phyloP scores from a whole-genome alignment of 148 eudicot species.

The Rhododendron mucronatum region DNA sequence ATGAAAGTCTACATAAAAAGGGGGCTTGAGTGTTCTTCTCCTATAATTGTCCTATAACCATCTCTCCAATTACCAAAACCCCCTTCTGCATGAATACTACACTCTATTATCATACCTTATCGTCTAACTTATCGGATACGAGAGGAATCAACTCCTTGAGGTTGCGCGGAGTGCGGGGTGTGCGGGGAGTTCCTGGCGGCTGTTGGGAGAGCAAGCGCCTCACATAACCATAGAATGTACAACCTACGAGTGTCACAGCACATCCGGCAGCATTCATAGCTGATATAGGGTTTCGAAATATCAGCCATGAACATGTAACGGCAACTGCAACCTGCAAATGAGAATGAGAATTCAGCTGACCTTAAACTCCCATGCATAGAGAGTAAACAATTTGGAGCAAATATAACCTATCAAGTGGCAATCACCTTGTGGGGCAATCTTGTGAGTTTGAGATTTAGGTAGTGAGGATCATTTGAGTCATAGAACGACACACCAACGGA shows the following conservation, averaged over 20 bases:
- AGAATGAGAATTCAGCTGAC: neutral
- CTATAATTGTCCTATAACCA: neutral
- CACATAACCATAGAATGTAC: conserved; percentile 91
- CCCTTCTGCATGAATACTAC: neutral
- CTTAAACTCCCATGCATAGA: no score
- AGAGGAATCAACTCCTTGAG: conserved; percentile 66
- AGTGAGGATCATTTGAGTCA: neutral
- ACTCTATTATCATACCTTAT: conserved; percentile 48
- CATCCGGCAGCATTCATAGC: conserved; percentile 80
- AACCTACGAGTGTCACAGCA: conserved; percentile 65
- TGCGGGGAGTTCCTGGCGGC: conserved; percentile 61
- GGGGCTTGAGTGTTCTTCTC: neutral
- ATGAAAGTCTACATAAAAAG: neutral
- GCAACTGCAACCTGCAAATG: conserved; percentile 65
- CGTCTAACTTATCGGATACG: conserved; percentile 66
- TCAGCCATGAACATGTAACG: conserved; percentile 67
- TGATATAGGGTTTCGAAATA: conserved; percentile 85
- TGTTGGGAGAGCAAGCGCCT: conserved; percentile 72
- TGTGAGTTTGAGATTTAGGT: neutral
- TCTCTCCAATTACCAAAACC: neutral
- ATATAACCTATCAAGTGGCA: neutral
- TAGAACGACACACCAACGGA: neutral
- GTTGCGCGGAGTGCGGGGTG: conserved; percentile 62
- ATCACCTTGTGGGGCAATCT: neutral
- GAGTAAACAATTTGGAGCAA: neutral